A percentile compares a stretch with the other conserved stretches of the same genome.
phyloP scores from a whole-genome alignment of 2,329 filamentous ascomycete genomes.

The Trichophyton mentagrophytes region DNA sequence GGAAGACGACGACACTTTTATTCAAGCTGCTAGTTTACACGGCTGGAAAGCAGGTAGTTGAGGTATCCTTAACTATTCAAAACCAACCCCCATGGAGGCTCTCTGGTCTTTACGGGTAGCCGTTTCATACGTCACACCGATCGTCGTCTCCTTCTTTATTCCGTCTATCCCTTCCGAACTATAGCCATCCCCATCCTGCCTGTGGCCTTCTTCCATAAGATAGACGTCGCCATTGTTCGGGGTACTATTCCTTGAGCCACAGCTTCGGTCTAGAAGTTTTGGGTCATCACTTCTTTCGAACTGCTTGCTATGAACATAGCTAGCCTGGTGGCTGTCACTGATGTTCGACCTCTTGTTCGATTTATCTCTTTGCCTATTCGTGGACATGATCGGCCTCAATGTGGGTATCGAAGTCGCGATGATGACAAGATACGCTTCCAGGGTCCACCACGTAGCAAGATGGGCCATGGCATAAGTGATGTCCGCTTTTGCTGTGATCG shows the following conservation, averaged over 20 bases:
- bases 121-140: not conserved
- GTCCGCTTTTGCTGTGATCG: constrained; percentile 6
- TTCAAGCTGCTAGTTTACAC: not conserved
- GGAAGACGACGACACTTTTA: not conserved
- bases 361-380: not conserved
- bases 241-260: not conserved
- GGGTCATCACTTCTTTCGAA: not conserved
- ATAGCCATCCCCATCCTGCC: not conserved
- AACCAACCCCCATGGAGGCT: not conserved
- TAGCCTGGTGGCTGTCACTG: not conserved
- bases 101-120: not conserved
- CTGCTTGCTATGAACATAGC: not conserved
- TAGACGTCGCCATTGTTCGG: not conserved
- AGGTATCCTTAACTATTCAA: not conserved
- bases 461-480: constrained; percentile 9
- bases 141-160: not conserved
- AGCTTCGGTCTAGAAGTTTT: not conserved
- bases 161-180: not conserved
- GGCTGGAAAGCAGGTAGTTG: not conserved
- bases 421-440: constrained; percentile 12
- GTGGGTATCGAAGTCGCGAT: constrained; percentile 12
- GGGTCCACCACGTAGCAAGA: constrained; percentile 7
- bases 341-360: not conserved
- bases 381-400: constrained; percentile 6
- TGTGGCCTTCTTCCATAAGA: not conserved